Evolutionary conservation across 2,329 filamentous ascomycete genomes (phyloP).

Genomic region (Grosmannia serpens): DNA sequence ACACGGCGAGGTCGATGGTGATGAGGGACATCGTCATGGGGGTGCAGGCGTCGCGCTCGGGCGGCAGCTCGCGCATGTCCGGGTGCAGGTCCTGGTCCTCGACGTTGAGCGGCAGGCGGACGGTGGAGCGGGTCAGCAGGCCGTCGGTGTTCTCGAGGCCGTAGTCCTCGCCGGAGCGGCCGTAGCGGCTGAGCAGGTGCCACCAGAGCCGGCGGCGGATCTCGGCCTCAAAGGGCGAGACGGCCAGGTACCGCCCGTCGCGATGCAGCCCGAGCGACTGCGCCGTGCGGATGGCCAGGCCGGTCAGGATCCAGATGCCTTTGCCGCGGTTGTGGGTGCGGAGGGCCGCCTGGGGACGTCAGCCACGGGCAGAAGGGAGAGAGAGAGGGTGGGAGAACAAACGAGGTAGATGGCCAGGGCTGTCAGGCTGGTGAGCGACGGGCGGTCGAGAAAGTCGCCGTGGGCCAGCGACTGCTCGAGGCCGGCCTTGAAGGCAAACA

Average conservation of each 20-base stretch:
- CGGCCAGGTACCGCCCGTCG: conserved; percentile 31
- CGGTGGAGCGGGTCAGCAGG: conserved; percentile 31
- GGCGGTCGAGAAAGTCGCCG: not conserved
- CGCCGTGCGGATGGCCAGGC: conserved; percentile 33
- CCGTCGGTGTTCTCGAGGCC: conserved; percentile 23
- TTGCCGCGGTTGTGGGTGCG: conserved; percentile 22
- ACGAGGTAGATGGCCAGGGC: conserved; percentile 21
- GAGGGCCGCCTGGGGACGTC: conserved; percentile 9
- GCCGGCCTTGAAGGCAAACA: not conserved
- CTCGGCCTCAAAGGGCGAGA: conserved; percentile 40
- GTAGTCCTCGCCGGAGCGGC: conserved; percentile 44
- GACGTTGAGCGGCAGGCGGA: conserved; percentile 43
- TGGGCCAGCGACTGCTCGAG: not conserved
- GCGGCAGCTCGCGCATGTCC: conserved; percentile 33
- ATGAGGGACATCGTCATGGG: conserved; percentile 36
- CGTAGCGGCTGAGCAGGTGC: conserved; percentile 40
- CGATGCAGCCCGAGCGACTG: conserved; percentile 29
- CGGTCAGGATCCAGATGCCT: conserved; percentile 28
- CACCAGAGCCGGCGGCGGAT: conserved; percentile 43
- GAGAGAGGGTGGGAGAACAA: conserved; percentile 16
- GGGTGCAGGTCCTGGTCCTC: conserved; percentile 41
- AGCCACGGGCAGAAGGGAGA: not conserved
- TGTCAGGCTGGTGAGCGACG: not conserved
- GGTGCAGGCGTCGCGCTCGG: conserved; percentile 29
- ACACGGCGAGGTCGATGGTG: conserved; percentile 17